A percentile compares a stretch with the other conserved stretches of the same genome.
phyloP scores from a whole-genome alignment of 1,284 basidiomycete genomes.

The Schizopora paradoxa region DNA sequence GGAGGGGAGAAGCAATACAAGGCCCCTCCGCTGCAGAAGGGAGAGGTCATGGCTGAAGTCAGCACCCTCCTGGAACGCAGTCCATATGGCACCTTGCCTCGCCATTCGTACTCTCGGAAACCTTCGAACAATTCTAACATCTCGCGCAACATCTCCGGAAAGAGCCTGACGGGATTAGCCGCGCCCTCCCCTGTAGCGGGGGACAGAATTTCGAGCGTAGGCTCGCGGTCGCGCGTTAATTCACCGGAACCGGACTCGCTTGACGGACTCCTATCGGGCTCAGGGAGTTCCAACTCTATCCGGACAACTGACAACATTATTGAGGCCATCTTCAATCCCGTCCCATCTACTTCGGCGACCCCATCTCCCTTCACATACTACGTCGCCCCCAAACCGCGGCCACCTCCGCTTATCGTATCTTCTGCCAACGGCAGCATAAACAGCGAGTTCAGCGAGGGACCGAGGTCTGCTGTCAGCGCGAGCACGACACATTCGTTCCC shows the following conservation, averaged over 20 bases:
- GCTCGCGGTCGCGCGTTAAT: background rate
- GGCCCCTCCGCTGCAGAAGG: constrained; percentile 62
- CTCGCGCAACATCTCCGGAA: background rate
- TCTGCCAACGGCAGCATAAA: background rate
- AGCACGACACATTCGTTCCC: too few species aligned
- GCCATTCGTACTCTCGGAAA: constrained; percentile 14
- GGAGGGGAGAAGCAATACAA: constrained; percentile 55
- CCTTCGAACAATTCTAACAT: background rate
- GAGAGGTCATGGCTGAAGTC: constrained; percentile 65
- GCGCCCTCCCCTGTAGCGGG: background rate
- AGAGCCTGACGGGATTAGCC: background rate
- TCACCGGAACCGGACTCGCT: constrained; percentile 6
- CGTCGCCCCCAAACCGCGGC: constrained; percentile 18
- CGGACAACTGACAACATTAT: constrained; percentile 65
- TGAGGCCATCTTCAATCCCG: constrained; percentile 72
- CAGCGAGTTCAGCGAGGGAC: background rate
- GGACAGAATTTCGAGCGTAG: background rate
- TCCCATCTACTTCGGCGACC: constrained; percentile 37
- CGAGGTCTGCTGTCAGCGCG: background rate
- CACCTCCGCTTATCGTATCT: background rate
- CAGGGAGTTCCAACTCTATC: constrained; percentile 42
- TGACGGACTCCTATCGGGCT: background rate
- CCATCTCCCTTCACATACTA: constrained; percentile 59
- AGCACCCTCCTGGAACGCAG: constrained; percentile 56
- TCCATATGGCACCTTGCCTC: constrained; percentile 40